Evolutionary conservation across 306 rosid genomes (phyloP).

Genomic region (Vigna unguiculata): DNA sequence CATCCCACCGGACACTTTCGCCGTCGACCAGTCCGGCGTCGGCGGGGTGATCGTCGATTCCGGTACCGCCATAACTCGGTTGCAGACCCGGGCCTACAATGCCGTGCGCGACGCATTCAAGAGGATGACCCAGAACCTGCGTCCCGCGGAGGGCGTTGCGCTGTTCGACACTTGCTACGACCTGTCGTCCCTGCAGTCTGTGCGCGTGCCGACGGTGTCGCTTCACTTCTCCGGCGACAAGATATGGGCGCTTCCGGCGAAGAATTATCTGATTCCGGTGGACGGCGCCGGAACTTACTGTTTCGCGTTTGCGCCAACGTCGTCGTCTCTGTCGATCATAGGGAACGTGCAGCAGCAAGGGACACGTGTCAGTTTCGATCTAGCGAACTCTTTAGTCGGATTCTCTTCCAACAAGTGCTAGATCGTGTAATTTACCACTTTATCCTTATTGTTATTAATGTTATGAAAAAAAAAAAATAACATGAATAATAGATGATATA

Average conservation of each 20-base stretch:
- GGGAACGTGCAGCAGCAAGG: constrained; percentile 98
- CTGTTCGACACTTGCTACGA: constrained; percentile 93
- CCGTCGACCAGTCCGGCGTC: constrained; percentile 52
- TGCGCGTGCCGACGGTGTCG: constrained; percentile 82
- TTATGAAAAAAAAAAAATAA: too few relatives aligned
- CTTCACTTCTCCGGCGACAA: constrained; percentile 61
- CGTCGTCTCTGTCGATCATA: constrained; percentile 68
- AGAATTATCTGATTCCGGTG: constrained; percentile 82
- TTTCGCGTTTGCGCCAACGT: constrained; percentile 89
- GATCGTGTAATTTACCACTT: constrained; percentile 33
- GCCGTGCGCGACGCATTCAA: constrained; percentile 78
- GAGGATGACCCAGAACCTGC: constrained; percentile 54
- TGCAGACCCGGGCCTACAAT: constrained; percentile 65
- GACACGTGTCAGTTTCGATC: constrained; percentile 89
- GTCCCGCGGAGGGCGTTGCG: constrained; percentile 47
- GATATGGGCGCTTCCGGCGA: constrained; percentile 66
- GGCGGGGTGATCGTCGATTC: constrained; percentile 92
- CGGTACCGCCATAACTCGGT: constrained; percentile 84
- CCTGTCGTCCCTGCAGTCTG: constrained; percentile 55
- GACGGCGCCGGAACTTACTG: constrained; percentile 72
- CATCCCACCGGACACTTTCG: constrained; percentile 60
- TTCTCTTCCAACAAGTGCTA: constrained; percentile 80
- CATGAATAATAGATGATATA: neutral
- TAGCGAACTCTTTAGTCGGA: constrained; percentile 61
- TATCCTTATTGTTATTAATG: constrained; percentile 34